These are phyloP conservation scores for Rhynchosporium graminicola DNA, from an alignment of 2,329 filamentous ascomycete species.

Conservation along the genomic window DNA sequence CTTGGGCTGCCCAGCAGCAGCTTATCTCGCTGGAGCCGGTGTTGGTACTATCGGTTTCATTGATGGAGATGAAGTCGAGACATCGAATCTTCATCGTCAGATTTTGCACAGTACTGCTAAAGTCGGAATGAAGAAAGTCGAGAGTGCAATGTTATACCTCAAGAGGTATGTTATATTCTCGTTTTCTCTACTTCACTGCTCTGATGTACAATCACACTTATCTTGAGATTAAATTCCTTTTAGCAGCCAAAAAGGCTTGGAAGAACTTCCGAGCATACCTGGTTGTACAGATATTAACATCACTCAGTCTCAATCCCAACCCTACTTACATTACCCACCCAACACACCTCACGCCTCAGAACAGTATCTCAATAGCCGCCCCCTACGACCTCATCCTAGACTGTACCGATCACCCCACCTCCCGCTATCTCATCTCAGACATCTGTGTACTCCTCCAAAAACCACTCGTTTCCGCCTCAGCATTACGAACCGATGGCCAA, in stretches of 20 bases:
- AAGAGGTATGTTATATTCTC: slow-evolving; percentile 47
- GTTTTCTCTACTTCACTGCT: not conserved
- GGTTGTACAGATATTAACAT: not conserved
- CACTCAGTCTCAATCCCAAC: slow-evolving; percentile 69
- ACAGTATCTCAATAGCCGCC: slow-evolving; percentile 65
- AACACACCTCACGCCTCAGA: slow-evolving; percentile 66
- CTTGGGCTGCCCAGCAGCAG: slow-evolving; percentile 85
- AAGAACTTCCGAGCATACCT: too few relatives aligned
- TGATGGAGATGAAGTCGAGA: slow-evolving; percentile 85
- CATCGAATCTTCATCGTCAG: slow-evolving; percentile 90
- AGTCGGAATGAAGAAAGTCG: slow-evolving; percentile 77
- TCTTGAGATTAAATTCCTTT: too few relatives aligned
- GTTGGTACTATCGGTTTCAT: slow-evolving; percentile 81
- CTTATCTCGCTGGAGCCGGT: slow-evolving; percentile 90
- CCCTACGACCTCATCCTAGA: slow-evolving; percentile 85
- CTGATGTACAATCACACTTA: not conserved
- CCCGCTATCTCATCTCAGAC: slow-evolving; percentile 91
- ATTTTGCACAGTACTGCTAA: slow-evolving; percentile 73
- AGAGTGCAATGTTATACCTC: slow-evolving; percentile 68
- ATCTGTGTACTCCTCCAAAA: slow-evolving; percentile 78
- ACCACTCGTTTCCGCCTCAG: slow-evolving; percentile 85
- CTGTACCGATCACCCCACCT: slow-evolving; percentile 91
- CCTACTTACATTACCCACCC: slow-evolving; percentile 64
- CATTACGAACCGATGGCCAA: slow-evolving; percentile 85
- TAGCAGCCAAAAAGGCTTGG: too few relatives aligned